These are phyloP conservation scores for Antitrichia curtipendula DNA, from an alignment of 225 moss, liverwort and hornwort genomes.

Conservation along the genomic window DNA sequence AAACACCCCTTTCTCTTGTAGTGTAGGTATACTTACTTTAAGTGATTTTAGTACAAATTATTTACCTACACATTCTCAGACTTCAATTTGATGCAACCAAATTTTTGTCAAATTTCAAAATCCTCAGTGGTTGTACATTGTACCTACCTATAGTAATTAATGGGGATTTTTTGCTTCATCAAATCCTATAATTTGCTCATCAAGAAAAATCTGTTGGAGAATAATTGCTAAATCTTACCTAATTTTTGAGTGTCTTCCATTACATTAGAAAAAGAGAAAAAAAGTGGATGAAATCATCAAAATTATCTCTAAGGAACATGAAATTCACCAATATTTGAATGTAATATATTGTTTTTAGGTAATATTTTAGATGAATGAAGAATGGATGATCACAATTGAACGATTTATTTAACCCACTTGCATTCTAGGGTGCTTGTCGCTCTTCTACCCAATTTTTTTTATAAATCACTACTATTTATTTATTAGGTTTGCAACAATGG, in stretches of 20 bases:
- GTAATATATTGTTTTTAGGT: fast-evolving
- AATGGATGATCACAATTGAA: background rate
- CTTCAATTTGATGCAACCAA: no score
- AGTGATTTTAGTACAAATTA: no score
- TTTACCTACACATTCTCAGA: no score
- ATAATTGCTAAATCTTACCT: background rate
- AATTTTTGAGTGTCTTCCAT: background rate
- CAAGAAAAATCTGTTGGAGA: fast-evolving
- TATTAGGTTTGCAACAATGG: background rate
- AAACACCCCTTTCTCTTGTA: no score
- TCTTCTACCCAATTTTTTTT: background rate
- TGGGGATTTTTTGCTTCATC: no score
- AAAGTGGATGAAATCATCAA: background rate
- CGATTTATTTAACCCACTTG: background rate
- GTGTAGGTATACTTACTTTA: no score
- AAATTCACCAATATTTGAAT: background rate
- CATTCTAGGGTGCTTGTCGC: fast-evolving
- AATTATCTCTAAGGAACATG: background rate
- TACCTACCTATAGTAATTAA: no score
- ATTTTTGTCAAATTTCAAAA: no score
- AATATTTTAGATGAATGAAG: background rate
- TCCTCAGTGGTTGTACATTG: no score
- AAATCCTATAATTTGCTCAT: no score
- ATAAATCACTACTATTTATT: background rate
- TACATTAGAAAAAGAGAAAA: background rate